Conservation (phyloP, 1,139 yeast genomes). For the Blastobotrys arbuscula region DNA sequence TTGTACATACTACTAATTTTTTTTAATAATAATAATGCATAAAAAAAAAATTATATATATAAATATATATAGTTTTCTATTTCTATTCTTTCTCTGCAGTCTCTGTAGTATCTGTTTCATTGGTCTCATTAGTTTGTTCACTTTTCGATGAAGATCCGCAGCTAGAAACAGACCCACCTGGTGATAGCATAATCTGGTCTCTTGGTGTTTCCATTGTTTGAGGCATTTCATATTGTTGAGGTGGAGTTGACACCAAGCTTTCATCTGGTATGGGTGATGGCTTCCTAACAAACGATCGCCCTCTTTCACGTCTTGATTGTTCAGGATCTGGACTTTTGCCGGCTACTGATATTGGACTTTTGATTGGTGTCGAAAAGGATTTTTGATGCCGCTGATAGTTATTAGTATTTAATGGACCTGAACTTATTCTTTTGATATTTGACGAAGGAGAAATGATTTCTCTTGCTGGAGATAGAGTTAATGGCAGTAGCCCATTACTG, state of each 20-base stretch:
- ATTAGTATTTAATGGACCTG: conserved; percentile 6
- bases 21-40: not conserved
- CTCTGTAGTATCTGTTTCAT: not conserved
- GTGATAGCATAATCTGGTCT: not conserved
- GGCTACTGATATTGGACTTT: not conserved
- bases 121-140: not conserved
- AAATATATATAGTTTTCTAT: not conserved
- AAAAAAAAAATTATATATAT: not conserved
- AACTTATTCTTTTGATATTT: conserved; percentile 5
- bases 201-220: conserved; percentile 1
- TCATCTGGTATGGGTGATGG: conserved; percentile 4
- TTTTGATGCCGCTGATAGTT: conserved; percentile 15
- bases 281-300: conserved; percentile 1
- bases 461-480: conserved; percentile 24
- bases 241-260: conserved; percentile 2
- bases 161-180: not conserved
- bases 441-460: not conserved
- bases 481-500: conserved; percentile 22
- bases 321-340: not conserved
- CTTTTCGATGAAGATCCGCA: not conserved
- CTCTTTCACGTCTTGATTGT: not conserved
- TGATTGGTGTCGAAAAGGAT: conserved; percentile 17
- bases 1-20: not conserved
- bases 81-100: not conserved
- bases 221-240: not conserved